A percentile compares a stretch with the other conserved stretches of the same genome.
Evolutionary conservation across 2,329 filamentous ascomycete genomes (phyloP).

Genomic region (Raffaelea albimanens): DNA sequence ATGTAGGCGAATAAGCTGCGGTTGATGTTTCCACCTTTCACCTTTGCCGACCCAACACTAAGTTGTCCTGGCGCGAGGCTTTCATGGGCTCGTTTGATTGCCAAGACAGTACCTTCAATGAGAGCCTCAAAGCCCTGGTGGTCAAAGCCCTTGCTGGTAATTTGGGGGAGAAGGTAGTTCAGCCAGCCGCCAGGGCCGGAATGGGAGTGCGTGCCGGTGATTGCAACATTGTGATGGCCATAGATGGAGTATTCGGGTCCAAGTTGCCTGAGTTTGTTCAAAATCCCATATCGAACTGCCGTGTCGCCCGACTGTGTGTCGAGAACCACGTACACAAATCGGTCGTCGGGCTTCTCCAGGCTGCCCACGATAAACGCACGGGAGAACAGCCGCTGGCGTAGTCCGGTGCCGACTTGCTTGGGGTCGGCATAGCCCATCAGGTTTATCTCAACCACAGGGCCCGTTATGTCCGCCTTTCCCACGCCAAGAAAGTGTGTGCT

Average conservation of each 20-base stretch:
- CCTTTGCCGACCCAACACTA: conserved; percentile 60
- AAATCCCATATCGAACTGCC: conserved; percentile 75
- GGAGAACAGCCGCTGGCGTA: conserved; percentile 81
- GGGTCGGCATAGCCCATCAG: conserved; percentile 87
- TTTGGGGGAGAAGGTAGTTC: conserved; percentile 87
- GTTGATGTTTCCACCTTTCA: conserved; percentile 76
- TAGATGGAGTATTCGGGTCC: conserved; percentile 69
- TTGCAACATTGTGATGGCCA: conserved; percentile 69
- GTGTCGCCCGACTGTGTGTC: conserved; percentile 86
- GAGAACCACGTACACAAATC: conserved; percentile 79
- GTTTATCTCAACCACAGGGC: conserved; percentile 81
- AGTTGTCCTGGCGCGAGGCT: conserved; percentile 61
- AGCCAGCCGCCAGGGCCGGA: conserved; percentile 86
- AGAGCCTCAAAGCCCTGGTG: conserved; percentile 82
- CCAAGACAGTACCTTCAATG: conserved; percentile 73
- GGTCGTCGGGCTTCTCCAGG: conserved; percentile 52
- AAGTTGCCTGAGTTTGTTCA: conserved; percentile 60
- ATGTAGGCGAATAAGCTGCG: conserved; percentile 82
- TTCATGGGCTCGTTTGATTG: conserved; percentile 73
- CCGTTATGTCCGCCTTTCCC: conserved; percentile 50
- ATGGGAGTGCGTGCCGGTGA: conserved; percentile 90
- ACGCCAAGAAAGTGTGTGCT: conserved; percentile 46
- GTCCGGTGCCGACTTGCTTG: conserved; percentile 68
- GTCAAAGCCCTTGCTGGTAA: conserved; percentile 79
- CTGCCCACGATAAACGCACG: conserved; percentile 81